Conservation (phyloP, 2,329 filamentous ascomycete genomes). For the Botrytis fabae region DNA sequence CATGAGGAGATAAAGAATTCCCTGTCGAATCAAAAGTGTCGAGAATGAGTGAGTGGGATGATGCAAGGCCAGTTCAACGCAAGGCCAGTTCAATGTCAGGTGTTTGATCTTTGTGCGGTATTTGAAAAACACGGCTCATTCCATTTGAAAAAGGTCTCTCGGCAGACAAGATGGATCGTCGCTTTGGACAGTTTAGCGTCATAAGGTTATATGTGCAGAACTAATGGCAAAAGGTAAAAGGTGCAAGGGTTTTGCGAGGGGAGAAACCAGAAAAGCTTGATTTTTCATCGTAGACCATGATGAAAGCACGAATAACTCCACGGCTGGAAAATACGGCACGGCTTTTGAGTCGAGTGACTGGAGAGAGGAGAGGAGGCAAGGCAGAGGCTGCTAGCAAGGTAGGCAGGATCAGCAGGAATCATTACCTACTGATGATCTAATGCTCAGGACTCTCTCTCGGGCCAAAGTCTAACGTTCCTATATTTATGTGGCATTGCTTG, state of each 20-base stretch:
- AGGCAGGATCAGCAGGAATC: not conserved
- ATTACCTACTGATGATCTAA: not conserved
- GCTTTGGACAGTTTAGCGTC: not conserved
- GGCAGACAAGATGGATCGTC: slow-evolving; percentile 9
- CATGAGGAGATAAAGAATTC: not conserved
- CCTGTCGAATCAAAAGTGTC: not conserved
- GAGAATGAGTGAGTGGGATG: slow-evolving; percentile 6
- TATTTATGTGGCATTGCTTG: not conserved
- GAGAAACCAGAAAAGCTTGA: slow-evolving; percentile 3
- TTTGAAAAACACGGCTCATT: not conserved
- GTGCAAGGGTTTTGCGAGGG: not conserved
- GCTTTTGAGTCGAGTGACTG: not conserved
- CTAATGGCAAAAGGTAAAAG: not conserved
- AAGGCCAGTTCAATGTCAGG: not conserved
- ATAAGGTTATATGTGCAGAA: not conserved
- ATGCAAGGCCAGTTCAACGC: not conserved
- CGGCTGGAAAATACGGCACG: not conserved
- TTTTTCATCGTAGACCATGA: not conserved
- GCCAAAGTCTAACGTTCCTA: not conserved
- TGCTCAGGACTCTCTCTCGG: not conserved
- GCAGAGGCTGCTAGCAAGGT: no score
- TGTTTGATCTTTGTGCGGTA: not conserved
- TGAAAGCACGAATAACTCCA: not conserved
- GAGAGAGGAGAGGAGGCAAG: not conserved
- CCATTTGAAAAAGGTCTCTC: not conserved